These are phyloP conservation scores for Cyclostephanos tholiformis DNA, from an alignment of 108 stramenopile genomes.

Conservation along the genomic window DNA sequence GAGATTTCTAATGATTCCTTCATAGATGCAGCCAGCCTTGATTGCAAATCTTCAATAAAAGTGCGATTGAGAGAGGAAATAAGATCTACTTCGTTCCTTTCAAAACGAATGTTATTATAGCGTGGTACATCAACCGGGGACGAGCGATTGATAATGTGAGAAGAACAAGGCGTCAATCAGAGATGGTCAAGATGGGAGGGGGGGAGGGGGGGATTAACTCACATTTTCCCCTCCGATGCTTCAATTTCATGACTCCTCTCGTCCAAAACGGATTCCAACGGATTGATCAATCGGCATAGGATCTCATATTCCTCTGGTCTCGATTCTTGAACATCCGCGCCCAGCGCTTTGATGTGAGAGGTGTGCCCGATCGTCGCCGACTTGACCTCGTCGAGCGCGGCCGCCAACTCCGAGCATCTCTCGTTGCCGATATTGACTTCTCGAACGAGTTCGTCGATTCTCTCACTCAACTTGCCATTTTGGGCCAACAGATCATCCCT, in stretches of 20 bases:
- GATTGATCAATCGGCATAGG: background rate
- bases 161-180: background rate
- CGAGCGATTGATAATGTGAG: background rate
- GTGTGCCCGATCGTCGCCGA: background rate
- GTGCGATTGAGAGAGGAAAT: background rate
- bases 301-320: background rate
- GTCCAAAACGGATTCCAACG: background rate
- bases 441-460: too few relatives aligned
- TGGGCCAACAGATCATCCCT: background rate
- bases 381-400: background rate
- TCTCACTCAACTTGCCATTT: too few relatives aligned
- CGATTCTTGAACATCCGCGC: background rate
- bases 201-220: background rate
- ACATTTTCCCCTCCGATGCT: background rate
- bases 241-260: background rate
- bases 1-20: too few relatives aligned
- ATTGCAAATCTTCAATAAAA: too few relatives aligned
- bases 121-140: background rate
- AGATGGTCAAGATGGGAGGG: background rate
- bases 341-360: background rate
- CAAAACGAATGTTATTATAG: too few relatives aligned
- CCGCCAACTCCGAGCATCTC: background rate
- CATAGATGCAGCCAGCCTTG: too few relatives aligned
- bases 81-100: background rate
- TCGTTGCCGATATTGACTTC: background rate